Base-by-base conservation (phyloP, 768 basidiomycete species). In the Holtermanniella nyarrowii region DNA sequence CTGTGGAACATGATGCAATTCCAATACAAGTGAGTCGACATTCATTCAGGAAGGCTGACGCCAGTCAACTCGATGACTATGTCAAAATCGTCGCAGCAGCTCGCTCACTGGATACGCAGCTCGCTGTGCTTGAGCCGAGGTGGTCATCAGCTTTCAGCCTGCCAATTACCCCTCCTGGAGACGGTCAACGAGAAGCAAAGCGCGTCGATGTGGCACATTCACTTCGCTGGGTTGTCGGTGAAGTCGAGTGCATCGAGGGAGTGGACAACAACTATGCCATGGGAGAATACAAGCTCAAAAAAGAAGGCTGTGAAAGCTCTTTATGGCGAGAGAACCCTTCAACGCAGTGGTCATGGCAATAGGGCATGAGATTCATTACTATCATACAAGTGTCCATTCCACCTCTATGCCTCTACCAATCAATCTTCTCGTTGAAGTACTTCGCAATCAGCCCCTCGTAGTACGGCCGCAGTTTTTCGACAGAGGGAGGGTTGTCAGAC, bases 401-500 rank as follows among this genome's bases (percentile, higher is more conserved):
- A 37, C 31, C 31, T 37, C 10, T 37, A 37, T 37, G 31, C 10
- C 31, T 7, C 47, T 58, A 93, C 88, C 88, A 91, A 58, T 88
- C 82, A 26, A 93, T 73, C 48, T 80, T 77, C 0, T 79, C 74
- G 37, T 87, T 86, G 76, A 95, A 91, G 74, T 80, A 95, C 66
- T 87, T 88, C 31, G 77, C 76, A 61, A 95, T 90, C 25, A 95
- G 75, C 1, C 73, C 72, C 65, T 85, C 77, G 66, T 95, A 95
- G 73, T 95, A 93, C 13, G 87, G 85, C 55, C 80, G 66, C 21
- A 93, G 76, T 62, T 77, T 75, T 42, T 76, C 79, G 13, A 77
- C 76, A 46, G 80, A 71, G 49, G 82, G 79, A 3, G 81, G 78
- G 41, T 79, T 78, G 61, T 91, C 86, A 62, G 78, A 80, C 74